Conservation (phyloP, 2,329 filamentous ascomycete genomes). For the Xylariaceae sp. region DNA sequence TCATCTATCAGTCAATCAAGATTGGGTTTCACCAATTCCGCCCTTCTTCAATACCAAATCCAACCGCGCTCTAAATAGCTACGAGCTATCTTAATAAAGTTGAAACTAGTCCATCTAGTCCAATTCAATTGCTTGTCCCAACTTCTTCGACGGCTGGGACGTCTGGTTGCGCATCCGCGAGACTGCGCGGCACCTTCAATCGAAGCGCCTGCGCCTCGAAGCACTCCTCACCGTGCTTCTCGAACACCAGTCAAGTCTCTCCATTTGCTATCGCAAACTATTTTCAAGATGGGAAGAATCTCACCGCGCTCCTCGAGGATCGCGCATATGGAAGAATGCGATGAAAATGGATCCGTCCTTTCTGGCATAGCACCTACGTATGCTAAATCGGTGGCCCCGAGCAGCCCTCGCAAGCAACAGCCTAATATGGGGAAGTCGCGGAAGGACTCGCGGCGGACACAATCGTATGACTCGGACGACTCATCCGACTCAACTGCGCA, state of each 20-base stretch:
- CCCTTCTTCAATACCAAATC: background rate
- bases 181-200: background rate
- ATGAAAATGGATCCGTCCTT: conserved; percentile 45
- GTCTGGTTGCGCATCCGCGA: background rate
- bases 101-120: conserved; percentile 6
- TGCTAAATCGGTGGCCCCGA: conserved; percentile 46
- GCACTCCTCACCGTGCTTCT: conserved; percentile 13
- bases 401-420: conserved; percentile 44
- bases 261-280: conserved; percentile 13
- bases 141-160: conserved; percentile 1
- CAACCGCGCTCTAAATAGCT: background rate
- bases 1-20: background rate
- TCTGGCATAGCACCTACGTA: conserved; percentile 40
- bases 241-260: conserved; percentile 15
- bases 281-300: conserved; percentile 41
- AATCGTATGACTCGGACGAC: conserved; percentile 39
- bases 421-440: conserved; percentile 53
- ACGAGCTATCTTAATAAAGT: background rate
- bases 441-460: conserved; percentile 37
- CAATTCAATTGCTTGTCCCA: conserved; percentile 6
- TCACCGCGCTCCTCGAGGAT: conserved; percentile 35
- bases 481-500: conserved; percentile 37
- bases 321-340: conserved; percentile 47
- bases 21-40: background rate
- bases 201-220: background rate